Evolutionary conservation across 352 stramenopile genomes (phyloP).

Genomic region (Globisporangium viniferum): DNA sequence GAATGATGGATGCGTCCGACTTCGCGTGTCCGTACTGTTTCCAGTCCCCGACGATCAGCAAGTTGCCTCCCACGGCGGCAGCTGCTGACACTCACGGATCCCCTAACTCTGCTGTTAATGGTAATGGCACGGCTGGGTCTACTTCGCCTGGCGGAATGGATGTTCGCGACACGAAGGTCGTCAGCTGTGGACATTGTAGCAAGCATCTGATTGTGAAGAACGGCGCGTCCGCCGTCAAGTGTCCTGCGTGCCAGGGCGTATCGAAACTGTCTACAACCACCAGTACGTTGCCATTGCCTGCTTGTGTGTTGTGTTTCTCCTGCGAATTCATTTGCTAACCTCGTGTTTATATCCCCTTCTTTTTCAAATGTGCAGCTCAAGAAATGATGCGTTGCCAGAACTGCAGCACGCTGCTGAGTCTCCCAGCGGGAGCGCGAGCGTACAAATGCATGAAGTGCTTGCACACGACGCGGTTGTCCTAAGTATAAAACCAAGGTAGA

Average conservation of each 20-base stretch:
- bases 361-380: slow-evolving; percentile 44
- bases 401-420: slow-evolving; percentile 81
- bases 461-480: slow-evolving; percentile 77
- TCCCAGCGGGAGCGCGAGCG: slow-evolving; percentile 71
- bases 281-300: slow-evolving; percentile 45
- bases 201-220: slow-evolving; percentile 86
- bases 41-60: slow-evolving; percentile 48
- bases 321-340: slow-evolving; percentile 14
- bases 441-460: slow-evolving; percentile 91
- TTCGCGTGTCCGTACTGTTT: slow-evolving; percentile 68
- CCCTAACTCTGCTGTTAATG: slow-evolving; percentile 6
- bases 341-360: slow-evolving; percentile 7
- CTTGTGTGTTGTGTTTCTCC: neutral
- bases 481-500: slow-evolving; percentile 15
- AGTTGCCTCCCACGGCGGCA: slow-evolving; percentile 21
- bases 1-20: slow-evolving; percentile 40
- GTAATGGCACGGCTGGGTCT: neutral
- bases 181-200: slow-evolving; percentile 81
- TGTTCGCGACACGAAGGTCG: slow-evolving; percentile 77
- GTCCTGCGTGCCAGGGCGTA: slow-evolving; percentile 71
- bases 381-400: slow-evolving; percentile 88
- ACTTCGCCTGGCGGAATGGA: slow-evolving; percentile 19
- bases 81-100: slow-evolving; percentile 23
- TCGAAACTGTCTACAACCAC: slow-evolving; percentile 82
- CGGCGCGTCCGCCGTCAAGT: slow-evolving; percentile 74